Conservation (phyloP, 495 filamentous ascomycete genomes). For the Aspergillus campestris region DNA sequence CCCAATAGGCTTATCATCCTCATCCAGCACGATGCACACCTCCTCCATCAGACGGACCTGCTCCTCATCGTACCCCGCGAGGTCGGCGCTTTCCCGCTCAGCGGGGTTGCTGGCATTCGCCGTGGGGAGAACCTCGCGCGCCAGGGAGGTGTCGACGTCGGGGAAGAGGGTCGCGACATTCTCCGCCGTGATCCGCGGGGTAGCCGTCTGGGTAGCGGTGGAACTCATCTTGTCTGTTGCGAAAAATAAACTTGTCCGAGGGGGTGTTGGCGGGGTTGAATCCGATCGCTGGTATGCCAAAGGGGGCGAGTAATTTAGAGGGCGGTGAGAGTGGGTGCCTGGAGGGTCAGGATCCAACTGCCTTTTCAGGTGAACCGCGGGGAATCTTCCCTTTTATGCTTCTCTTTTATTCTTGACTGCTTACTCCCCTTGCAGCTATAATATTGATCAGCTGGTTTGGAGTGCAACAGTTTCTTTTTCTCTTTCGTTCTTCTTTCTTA, state of each 20-base stretch:
- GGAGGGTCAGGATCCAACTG: too few species aligned
- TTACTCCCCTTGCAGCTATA: too few species aligned
- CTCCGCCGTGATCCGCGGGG: slow-evolving; percentile 61
- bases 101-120: slow-evolving; percentile 18
- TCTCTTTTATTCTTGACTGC: too few species aligned
- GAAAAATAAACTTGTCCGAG: not conserved
- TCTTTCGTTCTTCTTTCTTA: slow-evolving; percentile 2
- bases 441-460: too few species aligned
- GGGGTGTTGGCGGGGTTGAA: not conserved
- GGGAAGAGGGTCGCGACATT: slow-evolving; percentile 86
- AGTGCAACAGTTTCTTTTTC: slow-evolving; percentile 1
- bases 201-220: slow-evolving; percentile 36
- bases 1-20: slow-evolving; percentile 88
- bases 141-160: slow-evolving; percentile 85
- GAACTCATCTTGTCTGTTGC: slow-evolving; percentile 35
- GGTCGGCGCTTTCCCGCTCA: slow-evolving; percentile 34
- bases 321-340: too few species aligned
- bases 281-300: not conserved
- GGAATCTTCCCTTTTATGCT: too few species aligned
- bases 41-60: slow-evolving; percentile 98
- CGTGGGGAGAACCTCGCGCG: slow-evolving; percentile 48
- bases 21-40: slow-evolving; percentile 93
- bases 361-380: too few species aligned
- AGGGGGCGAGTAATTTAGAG: not conserved
- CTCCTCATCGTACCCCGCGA: slow-evolving; percentile 90